Evolutionary conservation across 805 yeast genomes (phyloP).

Genomic region (Wickerhamiella vanderwaltii): DNA sequence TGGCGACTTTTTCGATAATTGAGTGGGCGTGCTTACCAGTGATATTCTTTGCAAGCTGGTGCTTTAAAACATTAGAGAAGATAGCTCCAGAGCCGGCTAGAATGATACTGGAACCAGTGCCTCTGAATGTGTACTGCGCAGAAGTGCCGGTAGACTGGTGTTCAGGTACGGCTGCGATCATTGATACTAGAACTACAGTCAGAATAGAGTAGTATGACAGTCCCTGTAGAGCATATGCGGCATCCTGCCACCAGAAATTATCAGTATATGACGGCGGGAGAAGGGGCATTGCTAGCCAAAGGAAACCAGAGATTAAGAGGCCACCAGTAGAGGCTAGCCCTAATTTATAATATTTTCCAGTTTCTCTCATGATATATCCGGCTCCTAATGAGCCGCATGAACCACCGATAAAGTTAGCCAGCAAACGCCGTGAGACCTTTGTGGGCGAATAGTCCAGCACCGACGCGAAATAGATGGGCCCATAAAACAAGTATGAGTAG

Average conservation of each 20-base stretch:
- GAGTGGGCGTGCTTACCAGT: conserved; percentile 36
- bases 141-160: conserved; percentile 81
- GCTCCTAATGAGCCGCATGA: conserved; percentile 54
- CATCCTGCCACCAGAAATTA: conserved; percentile 36
- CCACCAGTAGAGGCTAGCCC: conserved; percentile 34
- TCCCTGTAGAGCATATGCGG: conserved; percentile 39
- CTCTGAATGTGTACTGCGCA: conserved; percentile 76
- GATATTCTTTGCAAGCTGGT: conserved; percentile 23
- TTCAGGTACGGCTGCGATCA: conserved; percentile 57
- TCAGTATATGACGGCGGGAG: conserved; percentile 41
- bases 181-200: conserved; percentile 59
- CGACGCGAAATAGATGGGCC: conserved; percentile 63
- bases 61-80: conserved; percentile 40
- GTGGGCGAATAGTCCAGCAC: conserved; percentile 52
- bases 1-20: conserved; percentile 33
- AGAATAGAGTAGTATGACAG: conserved; percentile 54
- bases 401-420: conserved; percentile 50
- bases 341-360: conserved; percentile 51
- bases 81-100: conserved; percentile 58
- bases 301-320: conserved; percentile 37
- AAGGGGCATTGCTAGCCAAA: conserved; percentile 29
- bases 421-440: conserved; percentile 53
- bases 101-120: conserved; percentile 78
- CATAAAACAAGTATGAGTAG: conserved; percentile 51
- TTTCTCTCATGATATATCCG: conserved; percentile 53